Percentiles rank a stretch among this genome's conserved stretches.
These are phyloP conservation scores for Pistacia integerrima DNA, from an alignment of 345 rosid species.

Conservation along the genomic window DNA sequence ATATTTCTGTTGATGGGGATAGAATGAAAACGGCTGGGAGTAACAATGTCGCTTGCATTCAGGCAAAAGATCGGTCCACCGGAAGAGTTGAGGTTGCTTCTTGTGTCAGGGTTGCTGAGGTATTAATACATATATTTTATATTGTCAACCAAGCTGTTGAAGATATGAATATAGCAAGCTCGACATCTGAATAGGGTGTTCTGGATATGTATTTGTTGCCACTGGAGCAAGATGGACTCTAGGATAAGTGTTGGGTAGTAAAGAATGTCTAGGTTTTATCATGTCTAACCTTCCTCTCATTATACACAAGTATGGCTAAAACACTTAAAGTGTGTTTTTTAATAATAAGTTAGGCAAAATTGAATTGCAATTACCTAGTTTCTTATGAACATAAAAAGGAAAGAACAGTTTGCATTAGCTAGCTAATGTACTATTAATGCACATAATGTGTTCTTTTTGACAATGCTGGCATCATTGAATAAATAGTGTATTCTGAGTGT, in stretches of 20 bases:
- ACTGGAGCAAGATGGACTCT: neutral
- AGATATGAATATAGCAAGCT: neutral
- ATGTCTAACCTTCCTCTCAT: neutral
- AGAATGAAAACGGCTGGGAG: slow-evolving; percentile 70
- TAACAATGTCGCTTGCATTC: slow-evolving; percentile 80
- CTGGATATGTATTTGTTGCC: neutral
- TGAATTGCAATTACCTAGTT: neutral
- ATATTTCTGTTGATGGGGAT: slow-evolving; percentile 59
- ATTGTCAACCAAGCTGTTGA: neutral
- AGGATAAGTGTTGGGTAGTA: neutral
- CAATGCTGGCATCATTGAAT: neutral
- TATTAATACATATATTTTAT: slow-evolving; percentile 27
- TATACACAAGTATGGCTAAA: slow-evolving; percentile 2
- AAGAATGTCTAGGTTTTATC: neutral
- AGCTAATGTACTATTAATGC: neutral
- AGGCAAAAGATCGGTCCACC: slow-evolving; percentile 76
- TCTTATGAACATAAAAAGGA: neutral
- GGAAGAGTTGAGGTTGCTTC: slow-evolving; percentile 87
- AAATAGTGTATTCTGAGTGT: neutral
- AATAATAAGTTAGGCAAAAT: neutral
- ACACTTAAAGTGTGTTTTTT: neutral
- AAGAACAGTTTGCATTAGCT: neutral
- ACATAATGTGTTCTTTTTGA: neutral
- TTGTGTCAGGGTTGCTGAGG: slow-evolving; percentile 93
- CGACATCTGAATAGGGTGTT: neutral